Conservation (phyloP, 768 basidiomycete species). For the Boletus vermiculosoides region DNA sequence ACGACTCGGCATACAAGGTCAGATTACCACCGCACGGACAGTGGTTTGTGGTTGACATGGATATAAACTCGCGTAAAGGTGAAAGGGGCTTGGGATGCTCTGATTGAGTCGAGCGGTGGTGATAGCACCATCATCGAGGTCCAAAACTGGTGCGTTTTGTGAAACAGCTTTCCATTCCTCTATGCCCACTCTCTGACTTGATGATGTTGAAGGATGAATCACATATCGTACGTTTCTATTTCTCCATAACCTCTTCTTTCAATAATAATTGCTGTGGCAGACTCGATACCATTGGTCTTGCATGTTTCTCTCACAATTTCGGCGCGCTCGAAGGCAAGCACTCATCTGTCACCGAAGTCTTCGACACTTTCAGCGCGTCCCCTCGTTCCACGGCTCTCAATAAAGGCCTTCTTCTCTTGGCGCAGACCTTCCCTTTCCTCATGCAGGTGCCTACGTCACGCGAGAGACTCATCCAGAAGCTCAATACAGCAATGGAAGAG, state of each 20-base stretch:
- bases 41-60: too few species aligned
- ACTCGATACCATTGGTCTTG: not conserved
- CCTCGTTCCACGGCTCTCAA: slow-evolving; percentile 23
- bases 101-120: too few species aligned
- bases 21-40: too few species aligned
- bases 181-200: too few species aligned
- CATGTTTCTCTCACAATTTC: slow-evolving; percentile 22
- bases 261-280: not conserved
- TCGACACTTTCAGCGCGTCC: slow-evolving; percentile 36
- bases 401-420: slow-evolving; percentile 35
- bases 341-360: slow-evolving; percentile 40
- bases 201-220: not conserved
- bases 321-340: slow-evolving; percentile 38
- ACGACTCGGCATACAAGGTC: too few species aligned
- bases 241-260: not conserved
- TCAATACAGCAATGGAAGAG: slow-evolving; percentile 36
- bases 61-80: not conserved
- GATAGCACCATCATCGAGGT: too few species aligned
- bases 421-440: slow-evolving; percentile 37
- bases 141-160: too few species aligned
- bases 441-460: slow-evolving; percentile 37
- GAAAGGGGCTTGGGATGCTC: too few species aligned
- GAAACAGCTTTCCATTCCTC: too few species aligned
- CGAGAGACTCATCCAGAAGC: slow-evolving; percentile 25
- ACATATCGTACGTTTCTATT: not conserved